Evolutionary conservation across 345 rosid species (phyloP).

Genomic region (Lumnitzera racemosa): DNA sequence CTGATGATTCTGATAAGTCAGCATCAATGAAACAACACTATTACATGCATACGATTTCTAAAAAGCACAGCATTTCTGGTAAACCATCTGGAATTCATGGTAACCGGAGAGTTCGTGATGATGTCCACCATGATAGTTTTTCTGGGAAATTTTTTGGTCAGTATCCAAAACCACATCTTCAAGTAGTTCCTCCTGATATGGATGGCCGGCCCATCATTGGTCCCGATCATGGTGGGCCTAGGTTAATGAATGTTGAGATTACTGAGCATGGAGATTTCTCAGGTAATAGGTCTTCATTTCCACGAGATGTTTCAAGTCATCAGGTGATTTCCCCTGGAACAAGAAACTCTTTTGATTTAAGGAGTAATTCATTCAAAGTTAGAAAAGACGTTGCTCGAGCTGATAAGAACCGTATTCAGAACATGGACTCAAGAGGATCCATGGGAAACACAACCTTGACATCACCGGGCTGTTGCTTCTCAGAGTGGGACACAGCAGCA

Average conservation of each 20-base stretch:
- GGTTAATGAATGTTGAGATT: conserved; percentile 58
- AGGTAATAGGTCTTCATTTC: conserved; percentile 50
- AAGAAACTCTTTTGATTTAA: conserved; percentile 40
- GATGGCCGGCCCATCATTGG: conserved; percentile 45
- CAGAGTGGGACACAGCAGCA: conserved; percentile 71
- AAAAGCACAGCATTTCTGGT: conserved; percentile 21
- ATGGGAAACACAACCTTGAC: conserved; percentile 23
- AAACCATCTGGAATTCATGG: conserved; percentile 25
- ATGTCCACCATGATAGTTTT: conserved; percentile 17
- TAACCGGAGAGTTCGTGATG: conserved; percentile 16
- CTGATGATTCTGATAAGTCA: conserved; percentile 40
- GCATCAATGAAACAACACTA: conserved; percentile 17
- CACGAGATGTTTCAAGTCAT: conserved; percentile 47
- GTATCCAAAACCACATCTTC: conserved; percentile 29
- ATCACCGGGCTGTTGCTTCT: conserved; percentile 71
- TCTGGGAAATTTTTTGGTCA: conserved; percentile 24
- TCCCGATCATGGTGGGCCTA: conserved; percentile 47
- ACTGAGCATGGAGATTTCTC: conserved; percentile 62
- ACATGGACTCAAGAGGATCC: conserved; percentile 23
- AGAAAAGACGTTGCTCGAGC: conserved; percentile 35
- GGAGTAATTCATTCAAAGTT: conserved; percentile 66
- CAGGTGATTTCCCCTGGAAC: conserved; percentile 58
- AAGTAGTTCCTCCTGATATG: conserved; percentile 22
- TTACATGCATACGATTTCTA: conserved; percentile 21
- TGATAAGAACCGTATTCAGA: conserved; percentile 25